Percentiles rank a stretch among this genome's conserved stretches.
These are phyloP conservation scores for Ganoderma meredithae DNA, from an alignment of 1,284 basidiomycete species.

Conservation along the genomic window DNA sequence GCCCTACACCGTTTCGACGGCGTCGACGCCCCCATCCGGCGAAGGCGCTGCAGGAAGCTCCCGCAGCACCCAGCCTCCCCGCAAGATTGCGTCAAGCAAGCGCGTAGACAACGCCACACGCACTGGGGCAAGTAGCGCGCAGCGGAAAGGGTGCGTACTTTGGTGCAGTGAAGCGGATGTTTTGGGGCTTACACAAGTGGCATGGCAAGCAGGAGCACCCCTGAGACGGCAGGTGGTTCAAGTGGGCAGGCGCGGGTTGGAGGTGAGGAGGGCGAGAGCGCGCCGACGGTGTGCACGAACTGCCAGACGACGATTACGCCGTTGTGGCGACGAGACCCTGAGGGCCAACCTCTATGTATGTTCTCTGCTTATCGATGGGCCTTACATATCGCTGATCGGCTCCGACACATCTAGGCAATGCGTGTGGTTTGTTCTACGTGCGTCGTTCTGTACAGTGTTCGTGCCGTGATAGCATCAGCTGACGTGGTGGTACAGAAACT, in stretches of 20 bases:
- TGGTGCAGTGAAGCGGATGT: neutral
- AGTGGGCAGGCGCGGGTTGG: conserved; percentile 47
- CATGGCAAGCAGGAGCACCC: conserved; percentile 28
- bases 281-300: conserved; percentile 90
- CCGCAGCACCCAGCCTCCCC: conserved; percentile 34
- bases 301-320: conserved; percentile 97
- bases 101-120: conserved; percentile 50
- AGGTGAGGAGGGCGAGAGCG: conserved; percentile 71
- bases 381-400: conserved; percentile 25
- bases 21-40: conserved; percentile 72
- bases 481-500: conserved; percentile 72
- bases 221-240: conserved; percentile 26
- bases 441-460: conserved; percentile 45
- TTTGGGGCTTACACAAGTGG: neutral
- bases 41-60: conserved; percentile 52
- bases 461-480: conserved; percentile 14
- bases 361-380: conserved; percentile 32
- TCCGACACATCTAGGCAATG: conserved; percentile 61
- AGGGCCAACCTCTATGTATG: conserved; percentile 92
- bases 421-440: conserved; percentile 91
- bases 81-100: conserved; percentile 71
- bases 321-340: conserved; percentile 93
- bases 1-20: conserved; percentile 69
- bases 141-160: conserved; percentile 57
- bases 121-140: conserved; percentile 33